Conservation (phyloP, 2,329 filamentous ascomycete species). For the Fusarium beomiforme region DNA sequence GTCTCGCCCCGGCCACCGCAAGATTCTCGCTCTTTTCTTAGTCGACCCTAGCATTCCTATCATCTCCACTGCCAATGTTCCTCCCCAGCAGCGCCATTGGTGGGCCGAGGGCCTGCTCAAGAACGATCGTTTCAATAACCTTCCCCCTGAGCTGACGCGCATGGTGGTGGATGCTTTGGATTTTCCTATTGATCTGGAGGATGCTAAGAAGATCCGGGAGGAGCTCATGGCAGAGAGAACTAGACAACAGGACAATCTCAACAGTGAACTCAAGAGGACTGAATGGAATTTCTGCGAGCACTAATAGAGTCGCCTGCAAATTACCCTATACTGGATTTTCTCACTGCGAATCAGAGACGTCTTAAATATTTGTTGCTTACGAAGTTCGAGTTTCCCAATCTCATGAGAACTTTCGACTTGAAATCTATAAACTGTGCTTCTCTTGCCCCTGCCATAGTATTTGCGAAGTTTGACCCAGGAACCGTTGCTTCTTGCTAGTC, state of each 20-base stretch:
- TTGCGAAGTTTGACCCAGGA: neutral
- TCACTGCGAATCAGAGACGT: no score
- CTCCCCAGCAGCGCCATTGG: constrained; percentile 55
- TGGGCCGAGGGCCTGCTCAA: constrained; percentile 35
- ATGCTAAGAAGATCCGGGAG: constrained; percentile 23
- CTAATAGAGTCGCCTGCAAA: neutral
- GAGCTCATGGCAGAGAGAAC: constrained; percentile 30
- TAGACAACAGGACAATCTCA: neutral
- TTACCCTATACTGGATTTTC: neutral
- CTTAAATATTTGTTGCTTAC: neutral
- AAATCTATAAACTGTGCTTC: neutral
- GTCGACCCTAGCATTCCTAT: constrained; percentile 64
- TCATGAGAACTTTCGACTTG: neutral
- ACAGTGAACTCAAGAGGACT: neutral
- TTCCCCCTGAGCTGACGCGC: constrained; percentile 21
- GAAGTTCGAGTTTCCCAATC: no score
- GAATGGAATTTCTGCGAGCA: constrained; percentile 36
- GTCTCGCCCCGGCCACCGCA: constrained; percentile 64
- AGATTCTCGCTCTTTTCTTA: constrained; percentile 69
- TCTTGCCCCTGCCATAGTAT: neutral
- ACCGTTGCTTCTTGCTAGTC: no score
- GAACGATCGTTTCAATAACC: constrained; percentile 2
- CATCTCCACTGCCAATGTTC: constrained; percentile 57
- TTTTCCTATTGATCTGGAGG: constrained; percentile 26
- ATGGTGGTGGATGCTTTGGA: constrained; percentile 28